phyloP scores from a whole-genome alignment of 73 alveolate genomes.

The Stentor roeselii region DNA sequence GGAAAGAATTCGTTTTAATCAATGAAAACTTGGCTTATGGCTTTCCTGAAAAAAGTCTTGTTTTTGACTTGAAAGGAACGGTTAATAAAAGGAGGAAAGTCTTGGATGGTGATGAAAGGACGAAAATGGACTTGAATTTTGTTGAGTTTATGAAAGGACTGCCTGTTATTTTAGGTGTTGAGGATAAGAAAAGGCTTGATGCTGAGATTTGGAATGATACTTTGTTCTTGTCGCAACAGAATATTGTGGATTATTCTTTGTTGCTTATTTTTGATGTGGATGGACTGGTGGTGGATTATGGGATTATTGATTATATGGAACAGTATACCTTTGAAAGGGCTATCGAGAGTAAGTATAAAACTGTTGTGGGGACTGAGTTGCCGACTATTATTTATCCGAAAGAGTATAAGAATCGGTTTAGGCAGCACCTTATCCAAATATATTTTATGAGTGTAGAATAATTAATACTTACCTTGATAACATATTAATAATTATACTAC shows the following conservation, averaged over 20 bases:
- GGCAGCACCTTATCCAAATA: slow-evolving; percentile 10
- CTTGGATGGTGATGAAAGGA: not conserved
- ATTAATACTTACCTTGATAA: too few relatives aligned
- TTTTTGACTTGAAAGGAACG: slow-evolving; percentile 33
- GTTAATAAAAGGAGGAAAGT: slow-evolving; percentile 10
- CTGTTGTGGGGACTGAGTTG: slow-evolving; percentile 16
- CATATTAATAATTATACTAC: too few relatives aligned
- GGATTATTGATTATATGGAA: slow-evolving; percentile 27
- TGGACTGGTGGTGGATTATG: not conserved
- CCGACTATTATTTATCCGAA: slow-evolving; percentile 27
- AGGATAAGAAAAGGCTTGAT: not conserved
- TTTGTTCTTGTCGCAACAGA: slow-evolving; percentile 27
- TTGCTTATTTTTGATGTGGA: slow-evolving; percentile 10
- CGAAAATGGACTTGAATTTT: slow-evolving; percentile 29
- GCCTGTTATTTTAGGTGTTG: slow-evolving; percentile 12
- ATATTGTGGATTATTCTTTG: slow-evolving; percentile 34
- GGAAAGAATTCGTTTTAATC: not conserved
- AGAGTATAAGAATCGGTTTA: slow-evolving; percentile 18
- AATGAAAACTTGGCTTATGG: not conserved
- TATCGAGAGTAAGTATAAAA: slow-evolving; percentile 18
- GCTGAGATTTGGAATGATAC: slow-evolving; percentile 33
- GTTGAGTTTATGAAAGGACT: not conserved
- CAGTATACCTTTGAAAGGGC: slow-evolving; percentile 28
- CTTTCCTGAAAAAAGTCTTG: not conserved
- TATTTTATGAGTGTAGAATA: slow-evolving; percentile 11